These are phyloP conservation scores for Litsea cubeba DNA, from an alignment of 164 flowering plant genomes.

Conservation along the genomic window DNA sequence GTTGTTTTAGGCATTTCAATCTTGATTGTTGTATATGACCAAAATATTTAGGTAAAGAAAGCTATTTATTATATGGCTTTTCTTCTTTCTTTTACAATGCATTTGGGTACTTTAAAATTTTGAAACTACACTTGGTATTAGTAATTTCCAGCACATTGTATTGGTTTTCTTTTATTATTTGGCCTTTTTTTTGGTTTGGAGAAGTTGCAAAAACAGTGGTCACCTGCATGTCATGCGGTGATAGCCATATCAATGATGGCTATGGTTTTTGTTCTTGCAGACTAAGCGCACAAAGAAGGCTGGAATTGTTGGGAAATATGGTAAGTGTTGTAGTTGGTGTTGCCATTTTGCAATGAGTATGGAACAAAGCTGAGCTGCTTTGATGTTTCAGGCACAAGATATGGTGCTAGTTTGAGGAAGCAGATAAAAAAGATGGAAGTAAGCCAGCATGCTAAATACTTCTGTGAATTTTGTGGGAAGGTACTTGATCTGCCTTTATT, in stretches of 20 bases:
- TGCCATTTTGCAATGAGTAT: not conserved
- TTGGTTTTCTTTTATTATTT: no score
- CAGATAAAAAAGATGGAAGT: conserved; percentile 93
- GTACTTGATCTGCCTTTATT: conserved; percentile 20
- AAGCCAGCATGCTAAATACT: conserved; percentile 75
- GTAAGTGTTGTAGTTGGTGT: conserved; percentile 22
- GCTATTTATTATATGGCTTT: no score
- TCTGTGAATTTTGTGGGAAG: conserved; percentile 87
- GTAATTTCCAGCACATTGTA: no score
- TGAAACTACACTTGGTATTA: no score
- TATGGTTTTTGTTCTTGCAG: conserved; percentile 26
- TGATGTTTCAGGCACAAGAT: conserved; percentile 56
- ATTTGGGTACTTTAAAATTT: no score
- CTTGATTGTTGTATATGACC: no score
- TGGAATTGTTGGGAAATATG: conserved; percentile 73
- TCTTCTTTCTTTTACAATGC: no score
- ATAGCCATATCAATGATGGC: not conserved
- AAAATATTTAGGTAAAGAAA: no score
- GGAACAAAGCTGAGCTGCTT: not conserved
- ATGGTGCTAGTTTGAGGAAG: conserved; percentile 81
- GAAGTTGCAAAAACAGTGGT: no score
- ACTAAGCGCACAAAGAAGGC: conserved; percentile 78
- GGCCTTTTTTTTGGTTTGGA: no score
- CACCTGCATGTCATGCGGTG: no score
- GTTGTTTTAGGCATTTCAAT: no score